Evolutionary conservation across 805 yeast genomes (phyloP), one percentile per base, ranked within the genome.

Genomic region (Tetrapisispora nanseiensis): DNA sequence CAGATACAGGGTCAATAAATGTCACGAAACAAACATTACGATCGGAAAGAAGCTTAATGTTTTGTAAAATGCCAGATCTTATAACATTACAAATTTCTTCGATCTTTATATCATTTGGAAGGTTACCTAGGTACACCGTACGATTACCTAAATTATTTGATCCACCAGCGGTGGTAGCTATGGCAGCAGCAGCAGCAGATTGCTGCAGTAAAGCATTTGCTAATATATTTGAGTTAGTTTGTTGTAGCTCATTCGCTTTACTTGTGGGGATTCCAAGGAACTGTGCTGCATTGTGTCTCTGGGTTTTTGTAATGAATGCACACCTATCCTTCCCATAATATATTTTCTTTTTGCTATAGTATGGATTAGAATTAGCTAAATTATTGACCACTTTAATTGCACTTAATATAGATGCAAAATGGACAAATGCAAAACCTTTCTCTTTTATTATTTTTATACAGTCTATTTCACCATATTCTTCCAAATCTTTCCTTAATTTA

Each of bases 41-140:
- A 56, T 86, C 97, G 41, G 79, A 74, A 41, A 90, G 71, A 44
- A 83, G 76, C 51, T 94, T 74, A 43, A 90, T 80, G 50, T 80
- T 78, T 57, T 90, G 96, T 50, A 90, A 71, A 36, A 89, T 73
- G 2, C 98, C 98, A 40, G 97, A 97, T 49, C 97, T 76, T 19
- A 90, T 95, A 40, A 86, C 95, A 57, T 92, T 92, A 69, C 98
- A 90, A 40, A 90, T 82, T 59, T 92, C 97, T 63, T 89, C 97
- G 41, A 83, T 76, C 10, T 86, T 81, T 11, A 92, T 80, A 46
- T 83, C 94, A 41, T 84, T 87, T 50, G 90, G 96, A 49, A 92
- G 71, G 56, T 82, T 84, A 22, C 97, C 97, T 49, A 90, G 69
- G 59, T 87, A 90, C 30, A 90, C 89, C 0, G 97, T 89, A 61